phyloP scores from a whole-genome alignment of 2,329 filamentous ascomycete genomes.

The Tolypocladium paradoxum region DNA sequence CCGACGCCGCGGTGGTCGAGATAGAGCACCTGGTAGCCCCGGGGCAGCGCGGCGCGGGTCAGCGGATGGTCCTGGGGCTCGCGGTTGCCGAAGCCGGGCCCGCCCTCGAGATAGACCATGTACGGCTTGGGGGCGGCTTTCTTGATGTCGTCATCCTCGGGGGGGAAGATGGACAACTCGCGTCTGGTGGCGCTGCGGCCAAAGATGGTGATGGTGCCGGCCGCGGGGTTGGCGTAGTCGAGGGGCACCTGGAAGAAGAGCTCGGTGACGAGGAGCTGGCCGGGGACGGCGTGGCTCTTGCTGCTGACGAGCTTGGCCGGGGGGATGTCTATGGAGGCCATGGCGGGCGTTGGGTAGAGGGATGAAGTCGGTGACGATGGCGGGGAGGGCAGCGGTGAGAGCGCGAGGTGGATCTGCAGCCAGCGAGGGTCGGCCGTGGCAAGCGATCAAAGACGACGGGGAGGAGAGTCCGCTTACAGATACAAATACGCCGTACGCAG shows the following conservation, averaged over 20 bases:
- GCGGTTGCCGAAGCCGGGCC: conserved; percentile 68
- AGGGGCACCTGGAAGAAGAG: conserved; percentile 80
- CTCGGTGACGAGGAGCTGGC: conserved; percentile 66
- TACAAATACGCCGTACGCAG: not conserved
- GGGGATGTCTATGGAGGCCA: conserved; percentile 14
- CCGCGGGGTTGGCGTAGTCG: conserved; percentile 56
- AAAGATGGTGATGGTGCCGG: conserved; percentile 62
- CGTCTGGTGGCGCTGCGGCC: conserved; percentile 61
- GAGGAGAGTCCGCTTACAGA: not conserved
- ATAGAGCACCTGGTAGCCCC: conserved; percentile 75
- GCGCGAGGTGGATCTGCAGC: conserved; percentile 2
- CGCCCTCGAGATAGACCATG: conserved; percentile 72
- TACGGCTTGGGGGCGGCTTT: conserved; percentile 37
- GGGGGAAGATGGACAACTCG: conserved; percentile 47
- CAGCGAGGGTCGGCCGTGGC: not conserved
- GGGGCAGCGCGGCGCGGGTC: conserved; percentile 60
- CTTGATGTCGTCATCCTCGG: conserved; percentile 13
- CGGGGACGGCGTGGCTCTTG: conserved; percentile 36
- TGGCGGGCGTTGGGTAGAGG: not conserved
- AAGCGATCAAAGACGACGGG: not conserved
- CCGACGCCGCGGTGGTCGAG: conserved; percentile 91
- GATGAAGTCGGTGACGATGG: conserved; percentile 1
- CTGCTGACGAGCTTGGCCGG: conserved; percentile 29
- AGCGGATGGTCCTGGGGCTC: conserved; percentile 64
- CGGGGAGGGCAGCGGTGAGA: no score